These are phyloP conservation scores for Penicillium canariense DNA, from an alignment of 495 filamentous ascomycete species.

Conservation along the genomic window DNA sequence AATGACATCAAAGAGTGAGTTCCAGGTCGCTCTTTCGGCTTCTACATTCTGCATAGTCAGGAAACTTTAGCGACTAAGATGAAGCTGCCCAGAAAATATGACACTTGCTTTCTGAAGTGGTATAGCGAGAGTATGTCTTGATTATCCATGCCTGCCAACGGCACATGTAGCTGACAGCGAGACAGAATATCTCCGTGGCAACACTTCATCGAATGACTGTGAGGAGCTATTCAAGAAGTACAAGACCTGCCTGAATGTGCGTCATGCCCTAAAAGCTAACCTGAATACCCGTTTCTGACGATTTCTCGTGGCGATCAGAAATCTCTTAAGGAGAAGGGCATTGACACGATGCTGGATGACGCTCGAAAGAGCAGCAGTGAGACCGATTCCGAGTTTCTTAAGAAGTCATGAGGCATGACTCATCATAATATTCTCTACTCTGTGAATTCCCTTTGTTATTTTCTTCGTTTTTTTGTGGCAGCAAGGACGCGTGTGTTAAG, in stretches of 20 bases:
- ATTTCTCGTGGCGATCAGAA: slow-evolving; percentile 46
- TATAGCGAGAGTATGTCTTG: slow-evolving; percentile 80
- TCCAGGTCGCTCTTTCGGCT: neutral
- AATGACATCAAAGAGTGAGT: slow-evolving; percentile 85
- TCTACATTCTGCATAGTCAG: neutral
- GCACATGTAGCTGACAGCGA: slow-evolving; percentile 11
- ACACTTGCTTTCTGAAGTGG: slow-evolving; percentile 93
- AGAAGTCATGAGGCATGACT: slow-evolving; percentile 30
- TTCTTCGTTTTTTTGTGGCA: neutral
- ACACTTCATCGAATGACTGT: slow-evolving; percentile 78
- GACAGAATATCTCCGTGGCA: slow-evolving; percentile 80
- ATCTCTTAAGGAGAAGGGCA: slow-evolving; percentile 78
- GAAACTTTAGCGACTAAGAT: slow-evolving; percentile 19
- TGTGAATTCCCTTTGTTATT: neutral
- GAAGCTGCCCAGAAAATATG: slow-evolving; percentile 62
- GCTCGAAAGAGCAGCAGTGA: slow-evolving; percentile 78
- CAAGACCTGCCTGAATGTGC: slow-evolving; percentile 73
- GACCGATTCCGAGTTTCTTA: slow-evolving; percentile 70
- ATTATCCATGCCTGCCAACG: neutral
- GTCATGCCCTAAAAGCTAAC: slow-evolving; percentile 21
- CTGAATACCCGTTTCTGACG: slow-evolving; percentile 9
- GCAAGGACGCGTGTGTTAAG: neutral
- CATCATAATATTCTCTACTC: slow-evolving; percentile 5
- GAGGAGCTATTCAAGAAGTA: slow-evolving; percentile 81
- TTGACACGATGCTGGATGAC: slow-evolving; percentile 83